Base-by-base conservation (phyloP, 345 rosid genomes). In the Hibiscus mutabilis region DNA sequence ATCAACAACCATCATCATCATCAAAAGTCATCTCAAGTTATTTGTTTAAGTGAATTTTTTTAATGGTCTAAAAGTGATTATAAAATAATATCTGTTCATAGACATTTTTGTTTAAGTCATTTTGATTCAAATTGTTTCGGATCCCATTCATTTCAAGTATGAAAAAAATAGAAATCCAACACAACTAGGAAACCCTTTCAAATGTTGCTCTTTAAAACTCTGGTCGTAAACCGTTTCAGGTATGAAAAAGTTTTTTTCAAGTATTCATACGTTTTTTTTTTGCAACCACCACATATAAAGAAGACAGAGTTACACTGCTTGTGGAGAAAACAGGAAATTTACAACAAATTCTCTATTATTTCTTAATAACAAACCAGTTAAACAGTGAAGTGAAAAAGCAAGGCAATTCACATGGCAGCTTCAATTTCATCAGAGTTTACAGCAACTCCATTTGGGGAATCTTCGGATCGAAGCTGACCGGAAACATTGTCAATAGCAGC, bases 401-500 rank as follows among this genome's bases (percentile, higher is more conserved):
- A 18, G 53, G 53, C 14, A 29, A 58, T 35, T 88, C 82, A 89
- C 22, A 77, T 65, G 25, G 84, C 70, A 70, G 96, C 84, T 83
- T 88, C 97, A 15, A 83, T 76, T 81, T 86, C 91, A 72, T 88
- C 91, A 4, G 88, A 72, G 74, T 78, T 82, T 59, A 81, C 80
- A 33, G 85, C 82, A n/a, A 78, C 84, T 22, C 89, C 91, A 55
- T 86, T 84, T 12, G 89, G 87, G 25, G 88, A 49, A 51, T 86
- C 93, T 76, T 82, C 93, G 21, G 91, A 52, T 60, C 79, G 86
- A 46, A 90, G 91, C 84, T 89, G 98, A 66, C 88, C 33, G 52
- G 98, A 91, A 57, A 90, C 88, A 60, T 82, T 89, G 72, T 89
- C 98, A 18, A 93, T 91, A 55, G 98, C 96, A 31, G 92, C 82